Evolutionary conservation across 257 asterid genomes (phyloP), one percentile per base, ranked within the genome.

Genomic region (Fraxinus pennsylvanica): DNA sequence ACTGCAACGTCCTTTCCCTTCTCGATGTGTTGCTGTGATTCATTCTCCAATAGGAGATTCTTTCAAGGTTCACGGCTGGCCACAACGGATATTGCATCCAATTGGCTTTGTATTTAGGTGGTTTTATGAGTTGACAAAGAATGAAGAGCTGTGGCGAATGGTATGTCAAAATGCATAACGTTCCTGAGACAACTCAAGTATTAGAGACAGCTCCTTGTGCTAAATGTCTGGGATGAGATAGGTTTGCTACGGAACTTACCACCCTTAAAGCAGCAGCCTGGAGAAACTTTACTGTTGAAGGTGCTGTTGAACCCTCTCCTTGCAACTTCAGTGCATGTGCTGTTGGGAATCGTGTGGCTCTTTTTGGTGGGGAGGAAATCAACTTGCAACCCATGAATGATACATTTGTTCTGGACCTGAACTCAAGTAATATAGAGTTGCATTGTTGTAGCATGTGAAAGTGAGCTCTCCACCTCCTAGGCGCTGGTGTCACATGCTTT

Each of bases 321-420:
- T 94, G 98, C 90, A 94, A 94, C 85, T 94, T 94, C 83, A 94
- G 97, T 79, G 97, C 97, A 10, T 94, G 98, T 85, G 97, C 97
- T 8, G 97, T 92, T 72, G 98, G 98, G 69, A 91, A 94, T 50
- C 94, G 97, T 3, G 96, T 94, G 98, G 33, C 33, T 32, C 33
- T 32, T 32, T 32, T 32, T 32, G 33, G 33, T 32, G 33, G 33
- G 33, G 33, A 32, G 4, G 33, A 32, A 32, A 32, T 32, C 33
- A 32, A 32, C 3, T 2, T 32, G 33, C 94, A 94, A 79, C 98
- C 97, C 59, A 88, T 91, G 97, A 94, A 94, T 21, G 98, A 94
- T 83, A 91, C 97, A 7, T 7, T 38, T 38, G 43, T 38, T 38
- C 43, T 38, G 0, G 43, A 38, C 43, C 12, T 7, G 43, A 91